Evolutionary conservation across 192 early-diverging fungal genomes (phyloP).

Genomic region (Coemansia sp.): DNA sequence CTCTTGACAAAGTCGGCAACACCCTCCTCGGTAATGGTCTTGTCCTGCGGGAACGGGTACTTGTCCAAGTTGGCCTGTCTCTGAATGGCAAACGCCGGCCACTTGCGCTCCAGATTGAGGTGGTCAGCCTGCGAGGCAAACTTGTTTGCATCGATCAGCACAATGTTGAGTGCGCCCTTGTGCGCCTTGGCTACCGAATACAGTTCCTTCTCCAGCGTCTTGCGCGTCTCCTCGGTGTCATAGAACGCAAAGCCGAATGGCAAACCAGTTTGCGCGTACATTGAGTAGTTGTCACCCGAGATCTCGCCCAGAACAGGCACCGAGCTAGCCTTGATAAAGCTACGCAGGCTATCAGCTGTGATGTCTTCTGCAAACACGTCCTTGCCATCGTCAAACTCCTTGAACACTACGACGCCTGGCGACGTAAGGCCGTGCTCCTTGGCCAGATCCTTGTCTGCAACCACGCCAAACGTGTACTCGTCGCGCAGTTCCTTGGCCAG

Average conservation of each 20-base stretch:
- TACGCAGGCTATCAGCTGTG: constrained; percentile 57
- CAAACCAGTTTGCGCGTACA: constrained; percentile 83
- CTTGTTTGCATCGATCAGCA: constrained; percentile 85
- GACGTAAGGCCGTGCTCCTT: constrained; percentile 57
- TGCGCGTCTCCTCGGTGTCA: constrained; percentile 61
- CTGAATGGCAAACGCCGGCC: constrained; percentile 94
- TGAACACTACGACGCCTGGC: constrained; percentile 80
- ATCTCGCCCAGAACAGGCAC: constrained; percentile 90
- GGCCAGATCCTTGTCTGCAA: constrained; percentile 62
- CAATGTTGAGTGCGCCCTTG: constrained; percentile 90
- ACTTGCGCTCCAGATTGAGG: constrained; percentile 85
- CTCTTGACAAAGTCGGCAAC: constrained; percentile 65
- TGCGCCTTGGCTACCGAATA: constrained; percentile 76
- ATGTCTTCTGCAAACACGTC: constrained; percentile 65
- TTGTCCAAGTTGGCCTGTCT: constrained; percentile 70
- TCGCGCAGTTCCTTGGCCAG: constrained; percentile 84
- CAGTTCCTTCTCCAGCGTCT: constrained; percentile 58
- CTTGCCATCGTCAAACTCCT: constrained; percentile 89
- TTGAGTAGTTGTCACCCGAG: constrained; percentile 81
- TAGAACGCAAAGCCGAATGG: constrained; percentile 91
- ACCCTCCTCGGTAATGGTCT: constrained; percentile 60
- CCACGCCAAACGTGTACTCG: constrained; percentile 80
- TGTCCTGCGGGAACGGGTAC: constrained; percentile 80
- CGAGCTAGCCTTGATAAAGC: constrained; percentile 78
- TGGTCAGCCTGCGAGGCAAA: constrained; percentile 85